Conservation (phyloP, 495 filamentous ascomycete species). For the Glonium stellatum region DNA sequence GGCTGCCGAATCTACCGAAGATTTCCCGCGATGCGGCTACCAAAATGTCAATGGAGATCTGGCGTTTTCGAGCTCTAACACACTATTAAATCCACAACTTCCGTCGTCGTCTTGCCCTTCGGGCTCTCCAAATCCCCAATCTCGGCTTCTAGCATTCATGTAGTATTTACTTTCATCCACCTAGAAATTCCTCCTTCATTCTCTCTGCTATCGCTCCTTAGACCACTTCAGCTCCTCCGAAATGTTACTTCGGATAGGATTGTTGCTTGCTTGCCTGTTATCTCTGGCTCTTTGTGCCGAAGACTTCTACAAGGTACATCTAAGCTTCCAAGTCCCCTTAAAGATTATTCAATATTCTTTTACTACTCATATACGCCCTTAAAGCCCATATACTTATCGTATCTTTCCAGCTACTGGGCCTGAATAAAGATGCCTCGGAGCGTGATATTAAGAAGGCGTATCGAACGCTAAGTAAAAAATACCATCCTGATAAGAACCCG, state of each 20-base stretch:
- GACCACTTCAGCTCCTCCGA: neutral
- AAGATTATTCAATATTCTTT: neutral
- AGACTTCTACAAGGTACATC: conserved; percentile 80
- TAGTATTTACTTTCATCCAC: conserved; percentile 7
- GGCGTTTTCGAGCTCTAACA: neutral
- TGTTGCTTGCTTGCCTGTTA: conserved; percentile 16
- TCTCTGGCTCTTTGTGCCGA: conserved; percentile 49
- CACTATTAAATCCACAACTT: neutral
- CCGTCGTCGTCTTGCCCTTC: neutral
- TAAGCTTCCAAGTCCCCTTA: conserved; percentile 5
- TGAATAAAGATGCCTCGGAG: conserved; percentile 75
- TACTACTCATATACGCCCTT: neutral
- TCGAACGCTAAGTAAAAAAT: conserved; percentile 86
- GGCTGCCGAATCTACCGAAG: neutral
- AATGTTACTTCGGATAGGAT: conserved; percentile 23
- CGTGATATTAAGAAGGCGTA: conserved; percentile 96
- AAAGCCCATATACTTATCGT: conserved; percentile 2
- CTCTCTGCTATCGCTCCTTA: conserved; percentile 8
- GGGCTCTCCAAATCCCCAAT: neutral
- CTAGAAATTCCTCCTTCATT: conserved; percentile 8
- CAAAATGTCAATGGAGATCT: neutral
- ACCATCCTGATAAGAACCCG: conserved; percentile 98
- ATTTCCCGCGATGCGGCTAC: neutral
- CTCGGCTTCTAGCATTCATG: conserved; percentile 15
- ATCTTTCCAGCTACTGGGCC: conserved; percentile 57